Evolutionary conservation across 441 rosid species (phyloP), one percentile per base, ranked within the genome.

Genomic region (Brassica hybrid): DNA sequence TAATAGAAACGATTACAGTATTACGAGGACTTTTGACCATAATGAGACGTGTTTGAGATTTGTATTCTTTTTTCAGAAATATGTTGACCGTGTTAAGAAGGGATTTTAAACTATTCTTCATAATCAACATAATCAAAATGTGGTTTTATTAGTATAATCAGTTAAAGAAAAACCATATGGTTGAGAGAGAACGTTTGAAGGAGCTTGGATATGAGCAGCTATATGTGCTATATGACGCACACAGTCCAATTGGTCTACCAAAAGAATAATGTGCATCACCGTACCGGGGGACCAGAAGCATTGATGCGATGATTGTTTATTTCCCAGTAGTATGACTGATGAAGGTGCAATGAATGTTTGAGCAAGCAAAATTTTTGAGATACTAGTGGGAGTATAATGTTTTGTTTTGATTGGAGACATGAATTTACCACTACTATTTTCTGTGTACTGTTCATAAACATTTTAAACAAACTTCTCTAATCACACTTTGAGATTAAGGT

Each of bases 381-480:
- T 52, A 69, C 17, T 32, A 45, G 50, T 6, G 57, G 45, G 12
- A 30, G 3, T 30, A 5, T 30, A 36, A 3, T 41, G 56, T 36
- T 71, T 14, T 58, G 41, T 59, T 71, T 16, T 21, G 12, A 59
- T 30, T n/a, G n/a, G n/a, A 14, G 16, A 60, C 59, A 58, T 41
- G 41, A 60, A n/a, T 2, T 58, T 30, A 30, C 6, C 5, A 4
- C 34, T 30, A 30, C 34, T 30, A 30, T 30, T 30, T 4, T 30
- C 1, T 41, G 48, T 41, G 10, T 41, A 41, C 48, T 41, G 48
- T 41, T 11, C 48, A 41, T 2, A 41, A 0, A 41, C 48, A 41
- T 0, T 41, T 71, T 18, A 19, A 65, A n/a, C n/a, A 75, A 65
- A 65, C 71, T 18, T 72, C 43, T 72, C 68, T 66, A 48, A 66